phyloP scores from a whole-genome alignment of 2,329 filamentous ascomycete genomes.

The Colletotrichum lini region DNA sequence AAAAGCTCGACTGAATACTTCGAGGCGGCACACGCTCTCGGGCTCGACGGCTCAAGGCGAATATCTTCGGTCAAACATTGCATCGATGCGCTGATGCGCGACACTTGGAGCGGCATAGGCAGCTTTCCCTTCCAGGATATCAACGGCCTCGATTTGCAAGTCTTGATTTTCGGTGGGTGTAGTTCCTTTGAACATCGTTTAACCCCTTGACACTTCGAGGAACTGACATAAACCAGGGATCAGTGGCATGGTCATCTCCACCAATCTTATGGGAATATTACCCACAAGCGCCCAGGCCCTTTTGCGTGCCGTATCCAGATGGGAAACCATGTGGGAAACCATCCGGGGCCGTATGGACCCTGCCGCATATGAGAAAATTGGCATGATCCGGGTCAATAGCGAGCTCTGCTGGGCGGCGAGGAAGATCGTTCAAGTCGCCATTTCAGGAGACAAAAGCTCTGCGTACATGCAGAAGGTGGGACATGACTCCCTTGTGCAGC shows the following conservation, averaged over 20 bases:
- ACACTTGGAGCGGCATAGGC: slow-evolving; percentile 38
- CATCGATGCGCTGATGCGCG: slow-evolving; percentile 44
- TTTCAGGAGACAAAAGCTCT: slow-evolving; percentile 32
- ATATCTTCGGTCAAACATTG: slow-evolving; percentile 40
- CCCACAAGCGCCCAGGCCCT: slow-evolving; percentile 27
- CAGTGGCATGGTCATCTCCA: slow-evolving; percentile 34
- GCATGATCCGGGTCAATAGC: slow-evolving; percentile 34
- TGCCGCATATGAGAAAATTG: slow-evolving; percentile 5
- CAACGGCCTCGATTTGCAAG: slow-evolving; percentile 32
- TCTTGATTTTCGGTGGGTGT: slow-evolving; percentile 35
- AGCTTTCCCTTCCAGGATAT: slow-evolving; percentile 36
- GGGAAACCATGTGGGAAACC: slow-evolving; percentile 45
- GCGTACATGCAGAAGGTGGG: slow-evolving; percentile 38
- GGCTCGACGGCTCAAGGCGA: slow-evolving; percentile 1
- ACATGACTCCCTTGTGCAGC: slow-evolving; percentile 32
- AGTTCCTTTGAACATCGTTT: rapidly evolving
- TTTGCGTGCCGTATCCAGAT: slow-evolving; percentile 42
- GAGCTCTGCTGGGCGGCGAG: slow-evolving; percentile 38
- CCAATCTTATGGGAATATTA: slow-evolving; percentile 42
- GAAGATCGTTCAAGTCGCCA: slow-evolving; percentile 32
- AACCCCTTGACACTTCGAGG: background rate
- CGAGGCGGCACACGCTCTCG: slow-evolving; percentile 12
- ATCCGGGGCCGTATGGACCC: slow-evolving; percentile 9
- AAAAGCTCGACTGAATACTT: slow-evolving; percentile 42
- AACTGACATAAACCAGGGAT: slow-evolving; percentile 23